These are phyloP conservation scores for Blastocystis sp. DNA, from an alignment of 352 stramenopile genomes.

Conservation along the genomic window DNA sequence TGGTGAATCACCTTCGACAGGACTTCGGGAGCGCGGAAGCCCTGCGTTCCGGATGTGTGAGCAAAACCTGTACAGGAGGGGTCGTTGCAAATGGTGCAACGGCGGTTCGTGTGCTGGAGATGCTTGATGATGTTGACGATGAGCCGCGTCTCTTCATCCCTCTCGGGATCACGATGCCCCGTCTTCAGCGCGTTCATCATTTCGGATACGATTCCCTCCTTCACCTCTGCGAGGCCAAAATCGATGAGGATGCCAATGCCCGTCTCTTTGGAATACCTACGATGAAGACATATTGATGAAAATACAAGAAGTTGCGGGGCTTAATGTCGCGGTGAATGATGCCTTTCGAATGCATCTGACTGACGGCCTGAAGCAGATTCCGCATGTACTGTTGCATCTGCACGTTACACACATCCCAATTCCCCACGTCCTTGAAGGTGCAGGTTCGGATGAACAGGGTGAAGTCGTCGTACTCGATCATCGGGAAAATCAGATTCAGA, in stretches of 20 bases:
- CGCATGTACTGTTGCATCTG: slow-evolving; percentile 66
- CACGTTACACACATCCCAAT: neutral
- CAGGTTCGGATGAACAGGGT: slow-evolving; percentile 51
- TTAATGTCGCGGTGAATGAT: slow-evolving; percentile 69
- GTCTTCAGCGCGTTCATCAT: slow-evolving; percentile 8
- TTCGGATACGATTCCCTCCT: slow-evolving; percentile 29
- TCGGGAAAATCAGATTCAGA: slow-evolving; percentile 65
- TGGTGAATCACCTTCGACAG: slow-evolving; percentile 66
- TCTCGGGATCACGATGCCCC: neutral
- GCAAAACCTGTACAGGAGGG: slow-evolving; percentile 51
- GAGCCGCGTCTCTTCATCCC: neutral
- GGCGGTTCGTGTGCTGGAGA: slow-evolving; percentile 26
- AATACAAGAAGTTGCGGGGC: slow-evolving; percentile 66
- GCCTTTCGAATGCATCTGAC: slow-evolving; percentile 42
- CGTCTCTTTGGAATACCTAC: slow-evolving; percentile 51
- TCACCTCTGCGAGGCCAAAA: slow-evolving; percentile 52
- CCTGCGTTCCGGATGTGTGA: slow-evolving; percentile 61
- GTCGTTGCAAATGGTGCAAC: slow-evolving; percentile 47
- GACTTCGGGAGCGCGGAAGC: slow-evolving; percentile 63
- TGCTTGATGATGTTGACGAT: slow-evolving; percentile 57
- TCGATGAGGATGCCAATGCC: slow-evolving; percentile 40
- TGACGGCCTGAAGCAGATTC: slow-evolving; percentile 34
- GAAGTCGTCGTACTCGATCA: slow-evolving; percentile 51
- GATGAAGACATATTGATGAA: neutral
- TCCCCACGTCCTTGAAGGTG: slow-evolving; percentile 51